A percentile compares a stretch with the other conserved stretches of the same genome.
phyloP scores from a whole-genome alignment of 2,329 filamentous ascomycete species.

The Xylariomycetidae sp. region DNA sequence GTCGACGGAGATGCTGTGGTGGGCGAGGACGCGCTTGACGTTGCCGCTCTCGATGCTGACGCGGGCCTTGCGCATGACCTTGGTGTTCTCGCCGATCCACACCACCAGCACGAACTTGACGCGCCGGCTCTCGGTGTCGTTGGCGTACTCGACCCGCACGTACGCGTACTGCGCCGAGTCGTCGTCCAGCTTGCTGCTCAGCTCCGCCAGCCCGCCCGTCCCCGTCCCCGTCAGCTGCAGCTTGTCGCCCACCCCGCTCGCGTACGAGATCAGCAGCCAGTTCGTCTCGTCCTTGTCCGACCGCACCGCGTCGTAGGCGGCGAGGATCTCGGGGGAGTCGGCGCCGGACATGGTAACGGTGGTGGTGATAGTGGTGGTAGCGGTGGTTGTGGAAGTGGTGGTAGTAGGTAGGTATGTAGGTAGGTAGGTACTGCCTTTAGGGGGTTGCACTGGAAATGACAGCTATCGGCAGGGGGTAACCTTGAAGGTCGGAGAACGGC shows the following conservation, averaged over 20 bases:
- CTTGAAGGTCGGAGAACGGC: neutral
- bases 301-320: conserved; percentile 62
- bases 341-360: conserved; percentile 46
- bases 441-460: no score
- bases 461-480: no score
- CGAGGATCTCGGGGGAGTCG: conserved; percentile 52
- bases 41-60: conserved; percentile 61
- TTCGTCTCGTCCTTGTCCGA: conserved; percentile 60
- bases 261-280: conserved; percentile 62
- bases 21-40: conserved; percentile 57
- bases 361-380: no score
- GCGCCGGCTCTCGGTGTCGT: conserved; percentile 62
- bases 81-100: conserved; percentile 61
- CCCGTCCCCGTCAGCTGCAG: conserved; percentile 52
- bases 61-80: conserved; percentile 64
- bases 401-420: no score
- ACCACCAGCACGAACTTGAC: conserved; percentile 64
- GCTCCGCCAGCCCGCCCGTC: conserved; percentile 53
- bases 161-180: conserved; percentile 61
- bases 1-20: conserved; percentile 61
- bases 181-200: conserved; percentile 50
- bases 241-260: conserved; percentile 47
- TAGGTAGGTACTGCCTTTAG: no score
- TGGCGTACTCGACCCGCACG: conserved; percentile 61
- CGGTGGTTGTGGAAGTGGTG: no score